A percentile compares a stretch with the other conserved stretches of the same genome.
phyloP scores from a whole-genome alignment of 1,139 yeast genomes.

The Pichia sp. region DNA sequence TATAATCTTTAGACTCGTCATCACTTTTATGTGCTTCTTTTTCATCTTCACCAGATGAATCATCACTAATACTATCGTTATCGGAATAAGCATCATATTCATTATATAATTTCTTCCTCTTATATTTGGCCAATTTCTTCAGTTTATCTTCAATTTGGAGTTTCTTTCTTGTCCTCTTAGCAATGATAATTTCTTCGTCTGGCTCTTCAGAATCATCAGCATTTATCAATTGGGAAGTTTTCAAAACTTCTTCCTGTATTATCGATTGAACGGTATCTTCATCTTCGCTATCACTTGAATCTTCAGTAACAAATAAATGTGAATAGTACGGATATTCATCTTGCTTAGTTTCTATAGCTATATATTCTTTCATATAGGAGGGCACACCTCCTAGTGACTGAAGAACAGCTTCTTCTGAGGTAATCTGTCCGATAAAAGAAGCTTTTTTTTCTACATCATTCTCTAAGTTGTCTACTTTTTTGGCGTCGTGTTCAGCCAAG shows the following conservation, averaged over 20 bases:
- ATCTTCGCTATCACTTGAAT: not conserved
- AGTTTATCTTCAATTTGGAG: not conserved
- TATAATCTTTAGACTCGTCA: not conserved
- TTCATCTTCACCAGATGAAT: not conserved
- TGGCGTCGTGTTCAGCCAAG: no score
- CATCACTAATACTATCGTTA: not conserved
- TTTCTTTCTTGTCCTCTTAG: not conserved
- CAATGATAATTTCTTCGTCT: not conserved
- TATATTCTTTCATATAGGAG: no score
- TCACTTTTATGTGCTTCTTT: no score
- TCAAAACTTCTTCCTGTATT: no score
- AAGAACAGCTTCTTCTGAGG: no score
- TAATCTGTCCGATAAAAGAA: no score
- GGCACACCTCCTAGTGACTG: no score
- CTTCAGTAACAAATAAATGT: constrained; percentile 5
- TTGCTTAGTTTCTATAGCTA: not conserved
- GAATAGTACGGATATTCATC: not conserved
- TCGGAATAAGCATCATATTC: not conserved
- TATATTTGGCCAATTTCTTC: not conserved
- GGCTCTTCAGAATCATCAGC: no score
- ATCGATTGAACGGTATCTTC: not conserved
- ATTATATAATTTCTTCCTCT: not conserved
- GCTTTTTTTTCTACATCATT: no score
- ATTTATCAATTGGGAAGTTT: no score
- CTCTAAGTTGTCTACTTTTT: no score